Base-by-base conservation (phyloP, 768 basidiomycete species). In the Leucocoprinus leucothites region DNA sequence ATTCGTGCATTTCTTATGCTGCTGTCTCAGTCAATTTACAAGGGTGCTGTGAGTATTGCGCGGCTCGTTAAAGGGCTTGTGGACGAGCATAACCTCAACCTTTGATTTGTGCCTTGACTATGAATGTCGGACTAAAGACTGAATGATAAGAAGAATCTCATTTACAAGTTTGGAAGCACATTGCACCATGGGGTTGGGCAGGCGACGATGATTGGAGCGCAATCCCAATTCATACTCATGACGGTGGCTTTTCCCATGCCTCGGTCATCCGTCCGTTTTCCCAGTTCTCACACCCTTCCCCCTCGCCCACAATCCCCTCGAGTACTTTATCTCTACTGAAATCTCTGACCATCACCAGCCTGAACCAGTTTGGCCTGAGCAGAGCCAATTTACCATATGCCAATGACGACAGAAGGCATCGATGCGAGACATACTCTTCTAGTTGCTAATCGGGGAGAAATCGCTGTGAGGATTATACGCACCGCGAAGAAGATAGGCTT, bases 381-480 rank as follows among this genome's bases (percentile, higher is more conserved):
- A 38, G 16, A 38, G 14, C 38, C 16, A 13, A 13, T 9, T 3
- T n/a, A n/a, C 38, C 38, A n/a, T 9, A 38, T 38, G 9, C 6
- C 9, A 8, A 13, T n/a, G 38, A 38, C 14, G 9, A 13, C 38
- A n/a, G 38, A 13, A 4, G 16, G 26, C 9, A 25, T 26, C 45
- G 22, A 4, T 66, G 63, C 55, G 36, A 58, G 55, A n/a, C 77
- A 82, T 58, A 84, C 78, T 58, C 70, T 87, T 0, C 76, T 88
- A 57, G 71, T 89, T 57, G 85, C 84, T 18, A 88, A 89, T 65
- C 81, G 86, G 22, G 87, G 86, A 40, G 87, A 89, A 65, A 88
- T 89, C 49, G 86, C 85, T 8, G 72, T 82, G 13, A 80, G 86
- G 8, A 77, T 87, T 59, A 69, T 87, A 22, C 77, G 74, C 48